Percentiles rank a stretch among this genome's conserved stretches.
phyloP scores from a whole-genome alignment of 2,329 filamentous ascomycete species.

The Pseudogymnoascus sp. region DNA sequence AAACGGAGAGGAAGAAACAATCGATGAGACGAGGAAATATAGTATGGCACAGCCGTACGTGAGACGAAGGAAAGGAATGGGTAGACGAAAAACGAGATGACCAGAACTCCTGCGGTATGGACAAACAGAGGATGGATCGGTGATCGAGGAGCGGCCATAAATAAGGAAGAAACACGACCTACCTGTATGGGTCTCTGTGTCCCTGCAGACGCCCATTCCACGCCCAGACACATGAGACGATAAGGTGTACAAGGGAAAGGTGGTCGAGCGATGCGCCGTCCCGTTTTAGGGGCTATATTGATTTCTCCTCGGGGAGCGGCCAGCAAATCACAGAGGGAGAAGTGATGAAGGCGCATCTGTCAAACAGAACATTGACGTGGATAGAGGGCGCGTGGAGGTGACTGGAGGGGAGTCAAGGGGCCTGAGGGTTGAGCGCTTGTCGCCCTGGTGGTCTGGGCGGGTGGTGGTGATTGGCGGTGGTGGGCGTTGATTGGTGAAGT shows the following conservation, averaged over 20 bases:
- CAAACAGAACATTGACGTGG: neutral
- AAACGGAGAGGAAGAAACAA: neutral
- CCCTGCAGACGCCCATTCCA: neutral
- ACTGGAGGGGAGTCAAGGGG: neutral
- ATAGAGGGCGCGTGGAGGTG: neutral
- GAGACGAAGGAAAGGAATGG: conserved; percentile 13
- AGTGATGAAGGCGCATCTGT: neutral
- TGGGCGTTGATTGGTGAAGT: neutral
- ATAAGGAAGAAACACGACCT: conserved; percentile 9
- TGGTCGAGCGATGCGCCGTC: neutral
- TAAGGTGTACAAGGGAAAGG: neutral
- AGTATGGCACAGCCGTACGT: conserved; percentile 21
- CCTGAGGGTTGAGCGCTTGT: neutral
- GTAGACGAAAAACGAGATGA: conserved; percentile 14
- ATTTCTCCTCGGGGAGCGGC: neutral
- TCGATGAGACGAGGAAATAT: conserved; percentile 14
- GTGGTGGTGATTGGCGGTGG: neutral
- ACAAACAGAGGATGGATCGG: conserved; percentile 5
- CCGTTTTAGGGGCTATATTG: neutral
- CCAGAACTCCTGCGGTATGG: conserved; percentile 2
- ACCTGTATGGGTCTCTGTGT: neutral
- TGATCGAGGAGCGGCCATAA: conserved; percentile 6
- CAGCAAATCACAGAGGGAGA: neutral
- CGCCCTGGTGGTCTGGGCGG: neutral
- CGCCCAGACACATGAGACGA: conserved; percentile 2